These are phyloP conservation scores for Metarhizium album DNA, from an alignment of 2,329 filamentous ascomycete species.

Conservation along the genomic window DNA sequence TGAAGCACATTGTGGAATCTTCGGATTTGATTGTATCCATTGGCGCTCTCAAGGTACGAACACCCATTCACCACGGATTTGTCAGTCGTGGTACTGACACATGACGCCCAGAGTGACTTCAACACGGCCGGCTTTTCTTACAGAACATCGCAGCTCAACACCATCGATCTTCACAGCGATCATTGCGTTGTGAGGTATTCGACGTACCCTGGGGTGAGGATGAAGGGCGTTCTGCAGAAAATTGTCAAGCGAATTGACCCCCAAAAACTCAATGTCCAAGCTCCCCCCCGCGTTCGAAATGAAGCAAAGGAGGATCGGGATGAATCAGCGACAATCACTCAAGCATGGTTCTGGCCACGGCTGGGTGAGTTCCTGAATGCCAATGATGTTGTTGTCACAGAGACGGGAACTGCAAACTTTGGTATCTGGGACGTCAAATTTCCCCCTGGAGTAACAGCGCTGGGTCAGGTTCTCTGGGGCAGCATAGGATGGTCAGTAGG, in stretches of 20 bases:
- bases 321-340: conserved; percentile 42
- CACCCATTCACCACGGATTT: not conserved
- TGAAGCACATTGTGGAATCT: conserved; percentile 52
- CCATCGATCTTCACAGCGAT: conserved; percentile 72
- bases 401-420: conserved; percentile 82
- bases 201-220: conserved; percentile 65
- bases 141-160: conserved; percentile 62
- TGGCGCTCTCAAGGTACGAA: conserved; percentile 44
- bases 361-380: conserved; percentile 61
- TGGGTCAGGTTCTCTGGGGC: conserved; percentile 70
- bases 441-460: conserved; percentile 63
- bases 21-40: conserved; percentile 63
- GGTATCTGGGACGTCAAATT: conserved; percentile 81
- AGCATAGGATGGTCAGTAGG: conserved; percentile 52
- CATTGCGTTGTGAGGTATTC: conserved; percentile 66
- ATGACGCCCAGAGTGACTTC: conserved; percentile 53
- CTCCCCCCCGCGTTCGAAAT: conserved; percentile 44
- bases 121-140: conserved; percentile 79
- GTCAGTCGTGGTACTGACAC: not conserved
- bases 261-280: conserved; percentile 43
- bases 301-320: conserved; percentile 32
- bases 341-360: conserved; percentile 68
- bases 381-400: conserved; percentile 71
- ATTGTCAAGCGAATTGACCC: conserved; percentile 50
- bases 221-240: conserved; percentile 68